Evolutionary conservation across 257 asterid genomes (phyloP).

Genomic region (Leptodermis oblonga): DNA sequence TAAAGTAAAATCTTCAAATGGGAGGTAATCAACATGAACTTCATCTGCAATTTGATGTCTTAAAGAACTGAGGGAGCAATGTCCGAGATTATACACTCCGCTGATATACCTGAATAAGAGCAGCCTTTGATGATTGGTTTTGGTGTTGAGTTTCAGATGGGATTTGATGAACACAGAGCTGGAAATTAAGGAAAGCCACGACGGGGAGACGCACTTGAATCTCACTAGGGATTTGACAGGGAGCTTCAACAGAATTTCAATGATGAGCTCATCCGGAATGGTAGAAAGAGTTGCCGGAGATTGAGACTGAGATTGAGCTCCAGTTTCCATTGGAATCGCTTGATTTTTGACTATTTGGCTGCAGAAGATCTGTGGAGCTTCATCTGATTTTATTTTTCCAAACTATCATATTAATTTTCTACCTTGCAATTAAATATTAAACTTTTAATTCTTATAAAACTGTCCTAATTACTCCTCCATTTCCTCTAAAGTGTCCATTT

Average conservation of each 20-base stretch:
- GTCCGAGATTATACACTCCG: background rate
- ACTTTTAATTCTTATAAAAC: too few species aligned
- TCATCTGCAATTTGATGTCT: background rate
- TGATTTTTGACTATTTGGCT: too few species aligned
- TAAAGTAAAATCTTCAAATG: background rate
- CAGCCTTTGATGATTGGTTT: conserved; percentile 1
- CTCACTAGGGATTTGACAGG: background rate
- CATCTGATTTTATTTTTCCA: too few species aligned
- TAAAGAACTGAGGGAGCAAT: background rate
- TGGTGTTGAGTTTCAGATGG: conserved; percentile 19
- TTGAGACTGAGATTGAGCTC: too few species aligned
- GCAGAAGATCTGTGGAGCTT: too few species aligned
- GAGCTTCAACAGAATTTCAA: background rate
- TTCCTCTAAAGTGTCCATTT: too few species aligned
- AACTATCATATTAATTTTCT: too few species aligned
- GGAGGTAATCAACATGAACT: background rate
- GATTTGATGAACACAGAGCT: conserved; percentile 20
- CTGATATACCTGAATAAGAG: conserved; percentile 5
- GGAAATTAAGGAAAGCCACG: background rate
- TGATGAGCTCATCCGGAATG: background rate
- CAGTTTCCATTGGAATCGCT: too few species aligned
- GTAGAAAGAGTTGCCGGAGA: too few species aligned
- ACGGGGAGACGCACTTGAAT: conserved; percentile 5
- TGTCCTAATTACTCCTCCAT: too few species aligned
- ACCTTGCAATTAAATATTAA: too few species aligned